Percentiles rank a stretch among this genome's conserved stretches.
These are phyloP conservation scores for Hibiscus tridactylites DNA, from an alignment of 345 rosid species.

Conservation along the genomic window DNA sequence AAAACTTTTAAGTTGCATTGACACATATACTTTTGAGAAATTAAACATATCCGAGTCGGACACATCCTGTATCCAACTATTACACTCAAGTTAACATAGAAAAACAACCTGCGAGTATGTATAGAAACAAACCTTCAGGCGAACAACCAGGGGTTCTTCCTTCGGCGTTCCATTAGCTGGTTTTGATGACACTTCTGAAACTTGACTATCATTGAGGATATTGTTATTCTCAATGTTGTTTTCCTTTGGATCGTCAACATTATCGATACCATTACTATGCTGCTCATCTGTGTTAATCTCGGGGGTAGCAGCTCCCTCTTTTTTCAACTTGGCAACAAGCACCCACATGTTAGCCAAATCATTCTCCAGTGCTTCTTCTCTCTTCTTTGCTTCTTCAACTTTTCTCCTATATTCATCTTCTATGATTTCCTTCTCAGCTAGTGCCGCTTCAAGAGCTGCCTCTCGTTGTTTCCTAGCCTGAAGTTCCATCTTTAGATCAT, in stretches of 20 bases:
- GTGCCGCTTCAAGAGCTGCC: constrained; percentile 73
- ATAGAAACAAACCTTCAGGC: constrained; percentile 57
- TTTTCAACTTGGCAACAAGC: constrained; percentile 94
- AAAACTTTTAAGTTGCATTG: background rate
- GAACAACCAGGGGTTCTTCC: constrained; percentile 89
- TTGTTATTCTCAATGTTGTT: constrained; percentile 29
- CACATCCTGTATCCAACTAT: background rate
- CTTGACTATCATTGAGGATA: constrained; percentile 49
- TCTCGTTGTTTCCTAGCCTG: constrained; percentile 90
- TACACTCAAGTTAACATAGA: background rate
- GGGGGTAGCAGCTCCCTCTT: constrained; percentile 48
- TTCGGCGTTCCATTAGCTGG: constrained; percentile 46
- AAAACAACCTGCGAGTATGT: background rate
- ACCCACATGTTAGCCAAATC: constrained; percentile 99
- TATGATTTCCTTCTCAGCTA: constrained; percentile 78
- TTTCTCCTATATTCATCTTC: constrained; percentile 80
- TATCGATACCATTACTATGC: constrained; percentile 23
- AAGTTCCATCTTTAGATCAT: constrained; percentile 76
- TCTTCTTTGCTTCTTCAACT: constrained; percentile 76
- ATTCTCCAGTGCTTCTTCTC: constrained; percentile 91
- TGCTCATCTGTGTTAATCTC: constrained; percentile 40
- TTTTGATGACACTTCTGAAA: constrained; percentile 32
- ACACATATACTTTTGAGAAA: background rate
- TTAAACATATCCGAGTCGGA: too few relatives aligned
- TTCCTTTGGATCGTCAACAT: constrained; percentile 25